These are phyloP conservation scores for Odontarrhena argentea DNA, from an alignment of 345 rosid genomes.

Conservation along the genomic window DNA sequence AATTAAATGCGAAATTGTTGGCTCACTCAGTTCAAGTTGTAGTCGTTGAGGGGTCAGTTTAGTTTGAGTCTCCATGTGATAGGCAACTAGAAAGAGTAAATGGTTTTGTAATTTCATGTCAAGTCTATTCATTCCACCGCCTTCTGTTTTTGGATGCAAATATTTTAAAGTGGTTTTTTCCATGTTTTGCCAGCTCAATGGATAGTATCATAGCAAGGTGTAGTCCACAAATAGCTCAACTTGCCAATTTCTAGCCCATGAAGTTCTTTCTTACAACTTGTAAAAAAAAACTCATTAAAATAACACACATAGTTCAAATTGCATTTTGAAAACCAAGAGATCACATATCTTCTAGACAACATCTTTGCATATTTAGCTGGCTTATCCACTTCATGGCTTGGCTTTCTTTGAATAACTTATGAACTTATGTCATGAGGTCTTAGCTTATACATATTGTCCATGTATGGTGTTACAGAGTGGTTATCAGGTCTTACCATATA, in stretches of 20 bases:
- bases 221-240: slow-evolving; percentile 14
- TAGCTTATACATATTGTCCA: too few species aligned
- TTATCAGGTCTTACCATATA: too few species aligned
- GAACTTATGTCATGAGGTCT: too few species aligned
- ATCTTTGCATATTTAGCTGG: too few species aligned
- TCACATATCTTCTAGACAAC: too few species aligned
- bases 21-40: slow-evolving; percentile 12
- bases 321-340: too few species aligned
- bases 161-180: not conserved
- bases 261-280: too few species aligned
- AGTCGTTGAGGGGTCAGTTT: slow-evolving; percentile 3
- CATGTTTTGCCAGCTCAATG: slow-evolving; percentile 11
- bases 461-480: too few species aligned
- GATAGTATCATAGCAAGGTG: not conserved
- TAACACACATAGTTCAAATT: too few species aligned
- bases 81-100: slow-evolving; percentile 30
- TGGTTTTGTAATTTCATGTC: slow-evolving; percentile 18
- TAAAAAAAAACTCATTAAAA: too few species aligned
- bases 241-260: slow-evolving; percentile 25
- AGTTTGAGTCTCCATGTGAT: slow-evolving; percentile 4
- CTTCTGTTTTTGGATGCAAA: not conserved
- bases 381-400: too few species aligned
- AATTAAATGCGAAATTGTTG: slow-evolving; percentile 5
- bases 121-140: slow-evolving; percentile 22
- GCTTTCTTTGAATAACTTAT: too few species aligned